These are phyloP conservation scores for Penicillium aurantiogriseum DNA, from an alignment of 2,329 filamentous ascomycete species.

Conservation along the genomic window DNA sequence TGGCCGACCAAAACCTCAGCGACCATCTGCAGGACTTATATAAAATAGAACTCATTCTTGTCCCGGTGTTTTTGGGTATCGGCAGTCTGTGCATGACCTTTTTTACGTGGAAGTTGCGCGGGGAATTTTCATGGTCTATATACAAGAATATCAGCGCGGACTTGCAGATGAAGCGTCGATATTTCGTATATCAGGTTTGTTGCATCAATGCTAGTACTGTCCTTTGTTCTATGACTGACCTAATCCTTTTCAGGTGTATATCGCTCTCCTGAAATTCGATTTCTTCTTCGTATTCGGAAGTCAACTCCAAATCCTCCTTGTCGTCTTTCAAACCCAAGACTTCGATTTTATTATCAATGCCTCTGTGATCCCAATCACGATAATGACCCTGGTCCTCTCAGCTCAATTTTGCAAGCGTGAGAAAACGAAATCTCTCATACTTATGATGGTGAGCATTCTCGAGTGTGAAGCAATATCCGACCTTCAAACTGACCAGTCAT, in stretches of 20 bases:
- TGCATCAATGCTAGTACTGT: too few species aligned
- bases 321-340: slow-evolving; percentile 10
- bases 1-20: not conserved
- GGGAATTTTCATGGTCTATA: slow-evolving; percentile 22
- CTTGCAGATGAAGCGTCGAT: slow-evolving; percentile 22
- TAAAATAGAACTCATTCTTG: slow-evolving; percentile 16
- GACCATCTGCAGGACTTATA: slow-evolving; percentile 6
- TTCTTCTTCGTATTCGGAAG: slow-evolving; percentile 24
- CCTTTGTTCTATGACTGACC: not conserved
- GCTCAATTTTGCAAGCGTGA: slow-evolving; percentile 20
- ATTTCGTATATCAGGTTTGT: slow-evolving; percentile 19
- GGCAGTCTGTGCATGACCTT: slow-evolving; percentile 15
- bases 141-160: slow-evolving; percentile 24
- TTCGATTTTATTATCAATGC: slow-evolving; percentile 17
- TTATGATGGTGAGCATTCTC: slow-evolving; percentile 12
- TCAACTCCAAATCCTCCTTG: slow-evolving; percentile 21
- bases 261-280: slow-evolving; percentile 22
- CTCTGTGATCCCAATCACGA: slow-evolving; percentile 17
- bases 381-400: slow-evolving; percentile 11
- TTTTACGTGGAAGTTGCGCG: slow-evolving; percentile 22
- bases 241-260: slow-evolving; percentile 16
- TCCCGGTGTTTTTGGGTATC: slow-evolving; percentile 17
- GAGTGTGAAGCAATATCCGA: not conserved
- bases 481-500: not conserved
- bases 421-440: slow-evolving; percentile 17